phyloP scores from a whole-genome alignment of 2,329 filamentous ascomycete species.

The Rosellinia necatrix region DNA sequence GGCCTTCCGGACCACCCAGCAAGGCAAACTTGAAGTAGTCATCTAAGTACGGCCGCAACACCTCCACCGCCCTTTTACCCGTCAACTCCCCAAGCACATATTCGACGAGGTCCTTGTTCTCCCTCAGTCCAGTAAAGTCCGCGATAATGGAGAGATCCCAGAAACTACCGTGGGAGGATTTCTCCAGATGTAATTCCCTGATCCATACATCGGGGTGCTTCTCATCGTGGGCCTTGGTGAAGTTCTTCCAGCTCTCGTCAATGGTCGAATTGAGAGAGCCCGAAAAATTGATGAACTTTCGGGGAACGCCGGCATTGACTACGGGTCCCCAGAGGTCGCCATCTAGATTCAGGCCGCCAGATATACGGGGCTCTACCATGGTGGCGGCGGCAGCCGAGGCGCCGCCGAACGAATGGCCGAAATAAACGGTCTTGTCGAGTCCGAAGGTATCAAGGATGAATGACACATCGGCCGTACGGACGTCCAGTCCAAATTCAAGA shows the following conservation, averaged over 20 bases:
- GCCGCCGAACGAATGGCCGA: conserved; percentile 23
- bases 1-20: conserved; percentile 15
- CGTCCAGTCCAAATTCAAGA: conserved; percentile 19
- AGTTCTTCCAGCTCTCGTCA: conserved; percentile 20
- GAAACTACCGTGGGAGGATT: conserved; percentile 21
- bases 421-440: conserved; percentile 19
- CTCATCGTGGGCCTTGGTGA: conserved; percentile 18
- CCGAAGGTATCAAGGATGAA: conserved; percentile 19
- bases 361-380: conserved; percentile 11
- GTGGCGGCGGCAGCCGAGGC: conserved; percentile 19
- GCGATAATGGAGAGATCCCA: conserved; percentile 24
- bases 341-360: conserved; percentile 20
- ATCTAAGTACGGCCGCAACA: conserved; percentile 20
- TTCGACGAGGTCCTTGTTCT: conserved; percentile 15
- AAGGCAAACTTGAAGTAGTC: conserved; percentile 21
- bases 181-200: conserved; percentile 16
- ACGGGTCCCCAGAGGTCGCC: conserved; percentile 21
- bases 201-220: conserved; percentile 18
- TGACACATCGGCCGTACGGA: conserved; percentile 17
- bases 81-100: conserved; percentile 13
- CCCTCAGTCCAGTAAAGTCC: conserved; percentile 22
- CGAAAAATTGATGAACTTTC: conserved; percentile 23
- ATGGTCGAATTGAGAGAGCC: conserved; percentile 8
- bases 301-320: conserved; percentile 14
- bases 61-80: conserved; percentile 17